A percentile compares a stretch with the other conserved stretches of the same genome.
phyloP scores from a whole-genome alignment of 257 asterid species.

The Salvia splendens region DNA sequence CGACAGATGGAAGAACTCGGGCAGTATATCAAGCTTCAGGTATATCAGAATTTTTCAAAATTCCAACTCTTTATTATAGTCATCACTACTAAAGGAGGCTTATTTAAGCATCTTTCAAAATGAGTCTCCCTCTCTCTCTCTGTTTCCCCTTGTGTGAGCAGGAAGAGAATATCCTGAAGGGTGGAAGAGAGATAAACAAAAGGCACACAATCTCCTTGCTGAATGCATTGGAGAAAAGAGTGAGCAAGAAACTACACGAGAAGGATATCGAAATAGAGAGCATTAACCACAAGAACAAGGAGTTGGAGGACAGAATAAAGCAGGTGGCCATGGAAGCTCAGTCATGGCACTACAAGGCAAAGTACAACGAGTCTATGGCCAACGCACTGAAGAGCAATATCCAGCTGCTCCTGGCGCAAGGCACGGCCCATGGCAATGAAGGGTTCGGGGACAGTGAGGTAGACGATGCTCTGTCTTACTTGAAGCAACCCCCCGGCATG shows the following conservation, averaged over 20 bases:
- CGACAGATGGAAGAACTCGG: slow-evolving; percentile 52
- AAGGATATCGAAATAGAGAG: slow-evolving; percentile 56
- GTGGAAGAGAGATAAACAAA: slow-evolving; percentile 47
- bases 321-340: slow-evolving; percentile 59
- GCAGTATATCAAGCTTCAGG: slow-evolving; percentile 55
- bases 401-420: slow-evolving; percentile 56
- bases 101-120: slow-evolving; percentile 1
- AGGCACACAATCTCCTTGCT: slow-evolving; percentile 54
- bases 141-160: slow-evolving; percentile 30
- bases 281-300: slow-evolving; percentile 55
- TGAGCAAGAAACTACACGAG: slow-evolving; percentile 46
- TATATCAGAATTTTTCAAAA: slow-evolving; percentile 8
- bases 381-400: slow-evolving; percentile 48
- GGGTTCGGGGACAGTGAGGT: slow-evolving; percentile 65
- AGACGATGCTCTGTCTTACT: slow-evolving; percentile 52
- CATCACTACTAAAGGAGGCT: neutral
- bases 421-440: slow-evolving; percentile 45
- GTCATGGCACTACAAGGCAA: slow-evolving; percentile 63
- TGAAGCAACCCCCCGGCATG: slow-evolving; percentile 32
- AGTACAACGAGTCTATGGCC: slow-evolving; percentile 58
- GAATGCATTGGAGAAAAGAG: slow-evolving; percentile 45
- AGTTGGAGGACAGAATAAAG: slow-evolving; percentile 57
- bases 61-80: neutral
- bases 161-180: slow-evolving; percentile 55
- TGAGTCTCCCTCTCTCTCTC: slow-evolving; percentile 17